Base-by-base conservation (phyloP, 257 asterid genomes). In the Scutellaria galericulata region DNA sequence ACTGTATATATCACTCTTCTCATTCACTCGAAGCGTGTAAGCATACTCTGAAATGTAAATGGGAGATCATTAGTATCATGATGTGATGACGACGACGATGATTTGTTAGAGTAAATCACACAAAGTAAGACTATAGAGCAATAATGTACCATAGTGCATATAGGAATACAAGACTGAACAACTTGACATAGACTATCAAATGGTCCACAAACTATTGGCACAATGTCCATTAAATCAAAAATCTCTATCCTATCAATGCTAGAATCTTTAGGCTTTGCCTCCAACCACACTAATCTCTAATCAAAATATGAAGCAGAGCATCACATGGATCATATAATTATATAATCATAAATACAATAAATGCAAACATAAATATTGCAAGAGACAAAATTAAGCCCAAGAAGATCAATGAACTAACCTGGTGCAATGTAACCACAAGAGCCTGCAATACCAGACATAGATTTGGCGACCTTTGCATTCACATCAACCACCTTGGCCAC, bases 381-480 rank as follows among this genome's bases (percentile, higher is more conserved):
- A 6, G 0, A n/a, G 12, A 5, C 2, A 10, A 47, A 6, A 55
- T 27, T 7, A 39, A 74, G 35, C 35, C 3, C 48, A 35, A 63
- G 2, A 27, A 6, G 44, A 70, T 12, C 7, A 37, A 53, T 0
- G 1, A 44, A 75, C 85, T 58, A 57, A 94, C 99, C 99, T 79
- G 99, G 99, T 9, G 99, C 99, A 66, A 94, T 94, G 79, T 94
- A 94, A 11, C 99, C 99, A 60, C 96, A 87, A 66, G 99, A 94
- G 3, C 99, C 99, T n/a, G 99, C 99, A 78, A 94, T 94, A 11
- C 82, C 97, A 12, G 99, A 94, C 99, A 94, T 94, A 15, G 97
- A 88, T 24, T 87, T 85, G 14, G 65, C 69, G 18, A 85, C 96
- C 78, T 86, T 94, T 6, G 86, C 91, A 65, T 65, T 83, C 0